Base-by-base conservation (phyloP, 768 basidiomycete genomes). In the Ramaria rubella region DNA sequence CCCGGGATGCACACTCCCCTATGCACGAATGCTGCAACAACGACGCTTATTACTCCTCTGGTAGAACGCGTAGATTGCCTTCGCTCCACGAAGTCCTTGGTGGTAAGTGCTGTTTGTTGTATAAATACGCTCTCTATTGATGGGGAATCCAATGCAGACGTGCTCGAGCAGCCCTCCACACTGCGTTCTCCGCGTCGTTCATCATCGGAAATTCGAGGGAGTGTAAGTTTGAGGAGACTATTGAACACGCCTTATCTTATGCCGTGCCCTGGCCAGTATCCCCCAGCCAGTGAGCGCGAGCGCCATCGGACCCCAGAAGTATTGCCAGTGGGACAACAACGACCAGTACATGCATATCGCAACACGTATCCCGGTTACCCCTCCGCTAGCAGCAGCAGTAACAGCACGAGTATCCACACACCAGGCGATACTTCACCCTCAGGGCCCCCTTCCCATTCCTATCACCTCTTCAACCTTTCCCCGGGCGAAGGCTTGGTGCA, bases 1-100 rank as follows among this genome's bases (percentile, higher is more conserved):
- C 55, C 17, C 29, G 31, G 21, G 45, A 56, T 29, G 21, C 31
- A n/a, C 33, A 17, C 52, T 17, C 42, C 14, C 29, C 46, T n/a
- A 48, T 26, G 27, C 46, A 17, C 11, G 30, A 31, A n/a, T 6
- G 49, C 5, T n/a, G 30, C 44, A 21, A 55, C 40, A 24, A 36
- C 55, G 45, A 36, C 44, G 15, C 55, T 24, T 45, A 45, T 27
- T 33, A 12, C 15, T 45, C 27, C 15, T 33, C 27, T 21, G 30
- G 19, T 26, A 40, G 27, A n/a, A n/a, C n/a, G 4, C 52, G 43
- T 17, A 54, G 30, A 31, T 29, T 56, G 7, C 55, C 55, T 14
- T 17, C 55, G 14, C 43, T 56, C 17, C 45, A 56, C 44, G 43
- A 45, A 46, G 43, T 56, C 31, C 44, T 56, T 4, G 55, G 55